phyloP scores from a whole-genome alignment of 176 grass and related monocot genomes.

The Miscanthus lutarioriparius region DNA sequence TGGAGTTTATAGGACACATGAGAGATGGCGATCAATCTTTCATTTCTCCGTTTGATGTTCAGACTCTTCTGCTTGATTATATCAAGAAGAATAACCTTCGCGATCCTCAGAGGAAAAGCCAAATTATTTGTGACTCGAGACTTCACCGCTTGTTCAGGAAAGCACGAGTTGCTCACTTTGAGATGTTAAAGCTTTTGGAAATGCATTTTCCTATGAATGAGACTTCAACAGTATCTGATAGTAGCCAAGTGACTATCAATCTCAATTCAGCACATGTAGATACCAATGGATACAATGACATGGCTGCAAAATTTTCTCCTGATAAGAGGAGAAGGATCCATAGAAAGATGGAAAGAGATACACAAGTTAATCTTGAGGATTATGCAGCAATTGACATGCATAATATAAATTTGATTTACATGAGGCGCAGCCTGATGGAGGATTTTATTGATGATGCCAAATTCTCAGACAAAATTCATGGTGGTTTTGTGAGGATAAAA shows the following conservation, averaged over 20 bases:
- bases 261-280: conserved; percentile 64
- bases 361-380: conserved; percentile 57
- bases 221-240: conserved; percentile 46
- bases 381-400: conserved; percentile 93
- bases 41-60: conserved; percentile 82
- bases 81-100: conserved; percentile 95
- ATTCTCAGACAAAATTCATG: conserved; percentile 73
- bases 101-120: conserved; percentile 86
- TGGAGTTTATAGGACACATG: conserved; percentile 91
- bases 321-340: conserved; percentile 62
- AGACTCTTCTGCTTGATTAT: conserved; percentile 89
- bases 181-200: conserved; percentile 98
- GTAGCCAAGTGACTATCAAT: conserved; percentile 36
- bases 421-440: conserved; percentile 81
- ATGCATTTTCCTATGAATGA: conserved; percentile 79
- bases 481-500: conserved; percentile 90
- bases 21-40: conserved; percentile 66
- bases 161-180: conserved; percentile 88
- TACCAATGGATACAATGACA: conserved; percentile 52
- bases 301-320: conserved; percentile 40
- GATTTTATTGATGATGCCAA: conserved; percentile 68
- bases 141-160: conserved; percentile 81
- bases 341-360: conserved; percentile 65
- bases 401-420: conserved; percentile 86
- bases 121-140: conserved; percentile 88